Evolutionary conservation across 2,329 filamentous ascomycete genomes (phyloP).

Genomic region (Fusarium mundagurra): DNA sequence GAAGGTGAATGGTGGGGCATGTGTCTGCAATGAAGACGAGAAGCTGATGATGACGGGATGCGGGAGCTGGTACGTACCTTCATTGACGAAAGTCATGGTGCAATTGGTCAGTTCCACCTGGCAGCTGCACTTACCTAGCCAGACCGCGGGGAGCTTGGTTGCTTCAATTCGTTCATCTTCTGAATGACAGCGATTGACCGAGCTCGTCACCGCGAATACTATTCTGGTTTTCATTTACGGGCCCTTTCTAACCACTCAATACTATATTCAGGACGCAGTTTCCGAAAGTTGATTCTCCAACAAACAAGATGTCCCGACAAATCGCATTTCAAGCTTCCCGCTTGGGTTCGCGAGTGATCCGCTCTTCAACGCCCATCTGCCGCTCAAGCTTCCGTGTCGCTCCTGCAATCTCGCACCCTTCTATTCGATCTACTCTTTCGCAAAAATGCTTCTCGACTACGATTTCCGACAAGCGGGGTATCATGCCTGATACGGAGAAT

Average conservation of each 20-base stretch:
- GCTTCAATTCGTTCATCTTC: slow-evolving; percentile 9
- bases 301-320: slow-evolving; percentile 46
- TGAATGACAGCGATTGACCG: slow-evolving; percentile 17
- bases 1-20: slow-evolving; percentile 37
- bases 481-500: slow-evolving; percentile 68
- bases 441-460: slow-evolving; percentile 47
- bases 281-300: neutral
- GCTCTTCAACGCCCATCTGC: slow-evolving; percentile 33
- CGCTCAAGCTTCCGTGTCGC: slow-evolving; percentile 38
- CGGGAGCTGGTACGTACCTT: slow-evolving; percentile 36
- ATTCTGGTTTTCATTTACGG: neutral
- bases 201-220: neutral
- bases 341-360: slow-evolving; percentile 48
- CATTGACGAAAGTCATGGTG: neutral
- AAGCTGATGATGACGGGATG: slow-evolving; percentile 33
- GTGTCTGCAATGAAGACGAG: slow-evolving; percentile 2
- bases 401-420: neutral
- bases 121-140: slow-evolving; percentile 23
- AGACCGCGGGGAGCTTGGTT: slow-evolving; percentile 25
- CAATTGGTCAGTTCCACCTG: slow-evolving; percentile 23
- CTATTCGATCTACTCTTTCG: slow-evolving; percentile 18
- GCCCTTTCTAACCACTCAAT: neutral
- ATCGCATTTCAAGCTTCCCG: slow-evolving; percentile 52
- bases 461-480: slow-evolving; percentile 54
- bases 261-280: neutral